Evolutionary conservation across 2,329 filamentous ascomycete species (phyloP).

Genomic region (Verticillium longisporum): DNA sequence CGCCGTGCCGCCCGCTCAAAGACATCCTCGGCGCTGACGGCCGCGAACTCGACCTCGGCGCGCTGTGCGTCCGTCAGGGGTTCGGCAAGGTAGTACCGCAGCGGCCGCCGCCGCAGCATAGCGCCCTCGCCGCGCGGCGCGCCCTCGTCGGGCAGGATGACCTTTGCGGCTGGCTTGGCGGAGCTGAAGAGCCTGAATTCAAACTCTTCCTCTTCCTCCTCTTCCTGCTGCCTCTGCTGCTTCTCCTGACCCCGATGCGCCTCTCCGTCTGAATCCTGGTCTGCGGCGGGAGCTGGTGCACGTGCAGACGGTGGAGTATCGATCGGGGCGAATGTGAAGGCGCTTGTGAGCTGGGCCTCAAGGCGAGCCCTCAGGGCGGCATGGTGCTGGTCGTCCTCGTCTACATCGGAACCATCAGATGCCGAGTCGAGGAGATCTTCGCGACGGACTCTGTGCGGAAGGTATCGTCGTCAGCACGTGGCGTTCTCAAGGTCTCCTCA

Average conservation of each 20-base stretch:
- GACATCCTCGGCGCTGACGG: slow-evolving; percentile 47
- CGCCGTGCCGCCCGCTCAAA: slow-evolving; percentile 32
- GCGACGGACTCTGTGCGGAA: slow-evolving; percentile 40
- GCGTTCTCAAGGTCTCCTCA: background rate
- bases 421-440: slow-evolving; percentile 40
- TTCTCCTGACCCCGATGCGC: slow-evolving; percentile 15
- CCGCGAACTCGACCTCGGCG: slow-evolving; percentile 33
- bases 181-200: slow-evolving; percentile 52
- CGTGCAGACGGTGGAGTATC: slow-evolving; percentile 4
- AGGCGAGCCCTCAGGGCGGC: slow-evolving; percentile 35
- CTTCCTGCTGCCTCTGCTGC: slow-evolving; percentile 15
- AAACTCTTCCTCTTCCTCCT: slow-evolving; percentile 33
- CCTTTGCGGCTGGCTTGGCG: slow-evolving; percentile 35
- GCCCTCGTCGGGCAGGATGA: slow-evolving; percentile 39
- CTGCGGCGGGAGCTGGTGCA: slow-evolving; percentile 4
- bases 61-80: slow-evolving; percentile 27
- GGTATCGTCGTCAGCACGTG: background rate
- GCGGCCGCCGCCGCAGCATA: slow-evolving; percentile 29
- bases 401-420: slow-evolving; percentile 18
- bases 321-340: slow-evolving; percentile 32
- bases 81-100: slow-evolving; percentile 41
- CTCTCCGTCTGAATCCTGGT: slow-evolving; percentile 10
- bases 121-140: slow-evolving; percentile 25
- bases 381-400: slow-evolving; percentile 24
- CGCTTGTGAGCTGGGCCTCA: slow-evolving; percentile 39